Evolutionary conservation across 2,329 filamentous ascomycete genomes (phyloP).

Genomic region (Colletotrichum magnum): DNA sequence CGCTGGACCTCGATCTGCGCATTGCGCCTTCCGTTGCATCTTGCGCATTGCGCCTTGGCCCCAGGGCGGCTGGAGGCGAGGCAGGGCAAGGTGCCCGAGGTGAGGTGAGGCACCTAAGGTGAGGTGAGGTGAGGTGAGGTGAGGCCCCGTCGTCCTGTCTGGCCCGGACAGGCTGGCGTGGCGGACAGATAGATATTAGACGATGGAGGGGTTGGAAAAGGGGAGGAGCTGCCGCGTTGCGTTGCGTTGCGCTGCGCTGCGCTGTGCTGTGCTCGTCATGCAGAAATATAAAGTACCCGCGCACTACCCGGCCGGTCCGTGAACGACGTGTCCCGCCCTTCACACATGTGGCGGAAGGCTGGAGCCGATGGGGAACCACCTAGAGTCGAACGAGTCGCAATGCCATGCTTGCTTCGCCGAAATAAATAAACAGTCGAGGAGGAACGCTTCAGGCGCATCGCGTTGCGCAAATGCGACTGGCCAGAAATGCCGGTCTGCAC

Average conservation of each 20-base stretch:
- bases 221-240: slow-evolving; percentile 16
- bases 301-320: slow-evolving; percentile 33
- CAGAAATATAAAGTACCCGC: slow-evolving; percentile 35
- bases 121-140: too few species aligned
- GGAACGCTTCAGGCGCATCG: slow-evolving; percentile 36
- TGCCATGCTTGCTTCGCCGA: not conserved
- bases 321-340: slow-evolving; percentile 17
- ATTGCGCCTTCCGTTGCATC: not conserved
- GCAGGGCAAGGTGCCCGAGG: too few species aligned
- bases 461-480: slow-evolving; percentile 39
- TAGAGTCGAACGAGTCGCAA: slow-evolving; percentile 27
- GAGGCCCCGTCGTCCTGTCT: not conserved
- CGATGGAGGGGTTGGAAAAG: slow-evolving; percentile 45
- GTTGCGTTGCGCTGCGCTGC: too few species aligned
- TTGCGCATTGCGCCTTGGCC: slow-evolving; percentile 15
- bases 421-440: slow-evolving; percentile 34
- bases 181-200: slow-evolving; percentile 38
- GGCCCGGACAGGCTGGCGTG: slow-evolving; percentile 45
- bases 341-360: slow-evolving; percentile 16
- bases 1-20: not conserved
- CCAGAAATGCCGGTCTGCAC: slow-evolving; percentile 27
- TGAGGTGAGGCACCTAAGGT: too few species aligned
- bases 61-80: not conserved
- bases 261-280: slow-evolving; percentile 29
- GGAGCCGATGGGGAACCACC: not conserved